Conservation (phyloP, 371 early-diverging fungal genomes). For the Rozella allomycis region DNA sequence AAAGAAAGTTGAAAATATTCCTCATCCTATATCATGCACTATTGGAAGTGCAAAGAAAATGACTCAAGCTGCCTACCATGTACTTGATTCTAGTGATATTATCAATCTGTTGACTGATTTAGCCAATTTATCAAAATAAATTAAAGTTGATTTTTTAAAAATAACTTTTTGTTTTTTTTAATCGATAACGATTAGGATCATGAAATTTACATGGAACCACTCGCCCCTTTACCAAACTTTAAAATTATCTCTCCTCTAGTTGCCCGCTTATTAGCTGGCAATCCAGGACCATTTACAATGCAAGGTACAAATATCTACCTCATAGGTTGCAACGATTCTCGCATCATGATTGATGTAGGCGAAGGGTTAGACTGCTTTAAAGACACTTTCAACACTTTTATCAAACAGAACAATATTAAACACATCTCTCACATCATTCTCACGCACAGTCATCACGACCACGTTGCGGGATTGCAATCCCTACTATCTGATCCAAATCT, state of each 20-base stretch:
- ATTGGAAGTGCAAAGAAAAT: constrained; percentile 52
- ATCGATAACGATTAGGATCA: too few relatives aligned
- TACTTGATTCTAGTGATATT: constrained; percentile 19
- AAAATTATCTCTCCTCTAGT: constrained; percentile 23
- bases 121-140: too few relatives aligned
- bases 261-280: constrained; percentile 37
- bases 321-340: constrained; percentile 44
- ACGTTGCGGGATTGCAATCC: constrained; percentile 40
- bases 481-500: too few relatives aligned
- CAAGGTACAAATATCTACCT: constrained; percentile 77
- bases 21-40: constrained; percentile 15
- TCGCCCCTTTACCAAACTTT: constrained; percentile 12
- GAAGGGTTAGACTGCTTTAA: constrained; percentile 48
- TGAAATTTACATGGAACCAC: too few relatives aligned
- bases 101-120: constrained; percentile 12
- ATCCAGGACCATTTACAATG: constrained; percentile 48
- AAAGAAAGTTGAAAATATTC: neutral
- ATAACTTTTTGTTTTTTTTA: too few relatives aligned
- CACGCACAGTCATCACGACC: constrained; percentile 58
- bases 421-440: constrained; percentile 48
- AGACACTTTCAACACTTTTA: constrained; percentile 18
- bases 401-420: constrained; percentile 16
- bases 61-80: constrained; percentile 55
- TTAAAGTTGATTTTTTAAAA: too few relatives aligned
- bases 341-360: constrained; percentile 58